phyloP scores from a whole-genome alignment of 208 protist genomes.

The Paratrypanosoma confusum region DNA sequence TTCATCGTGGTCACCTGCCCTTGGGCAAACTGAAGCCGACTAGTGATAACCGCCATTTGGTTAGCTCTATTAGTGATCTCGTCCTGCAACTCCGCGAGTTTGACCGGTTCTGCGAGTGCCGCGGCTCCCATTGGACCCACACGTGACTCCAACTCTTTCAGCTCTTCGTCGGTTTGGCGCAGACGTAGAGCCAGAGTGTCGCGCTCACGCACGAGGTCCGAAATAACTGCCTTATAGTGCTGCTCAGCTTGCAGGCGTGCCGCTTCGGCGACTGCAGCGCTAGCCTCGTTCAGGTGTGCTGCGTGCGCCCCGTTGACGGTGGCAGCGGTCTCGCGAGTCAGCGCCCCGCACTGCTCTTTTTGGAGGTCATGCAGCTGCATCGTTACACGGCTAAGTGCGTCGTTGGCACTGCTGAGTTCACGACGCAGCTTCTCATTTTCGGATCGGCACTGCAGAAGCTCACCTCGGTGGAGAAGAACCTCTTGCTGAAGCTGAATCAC shows the following conservation, averaged over 20 bases:
- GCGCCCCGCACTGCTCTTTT: not conserved
- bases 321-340: not conserved
- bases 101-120: conserved; percentile 15
- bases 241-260: conserved; percentile 21
- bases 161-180: conserved; percentile 19
- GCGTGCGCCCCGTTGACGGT: not conserved
- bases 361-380: not conserved
- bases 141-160: conserved; percentile 12
- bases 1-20: conserved; percentile 58
- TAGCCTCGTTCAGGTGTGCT: too few species aligned
- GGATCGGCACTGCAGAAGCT: too few species aligned
- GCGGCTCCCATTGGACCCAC: conserved; percentile 1
- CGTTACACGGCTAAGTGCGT: too few species aligned
- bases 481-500: too few species aligned
- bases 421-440: too few species aligned
- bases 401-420: too few species aligned
- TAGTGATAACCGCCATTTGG: conserved; percentile 45
- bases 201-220: conserved; percentile 33
- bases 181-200: conserved; percentile 30
- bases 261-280: conserved; percentile 5
- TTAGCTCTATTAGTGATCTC: conserved; percentile 40
- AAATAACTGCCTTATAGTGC: conserved; percentile 23
- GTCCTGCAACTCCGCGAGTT: conserved; percentile 30
- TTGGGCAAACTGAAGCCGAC: conserved; percentile 49
- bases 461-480: too few species aligned